These are phyloP conservation scores for Ustilago lituana DNA, from an alignment of 1,284 basidiomycete species.

Conservation along the genomic window DNA sequence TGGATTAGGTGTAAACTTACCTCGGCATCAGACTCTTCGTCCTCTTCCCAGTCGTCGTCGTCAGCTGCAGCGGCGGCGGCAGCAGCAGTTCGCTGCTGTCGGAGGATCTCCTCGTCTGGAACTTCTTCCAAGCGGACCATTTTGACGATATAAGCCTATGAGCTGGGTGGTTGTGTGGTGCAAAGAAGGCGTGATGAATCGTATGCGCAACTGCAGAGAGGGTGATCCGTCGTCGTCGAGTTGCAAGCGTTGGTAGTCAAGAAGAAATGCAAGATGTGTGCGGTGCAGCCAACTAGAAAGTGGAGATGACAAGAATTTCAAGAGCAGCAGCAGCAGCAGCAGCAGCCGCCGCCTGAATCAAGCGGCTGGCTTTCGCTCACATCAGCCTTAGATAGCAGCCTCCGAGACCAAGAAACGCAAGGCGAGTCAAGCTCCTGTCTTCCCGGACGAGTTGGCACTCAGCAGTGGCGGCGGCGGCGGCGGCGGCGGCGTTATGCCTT, in stretches of 20 bases:
- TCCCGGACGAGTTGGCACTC: constrained; percentile 17
- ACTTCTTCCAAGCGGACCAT: constrained; percentile 54
- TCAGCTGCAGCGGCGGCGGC: constrained; percentile 32
- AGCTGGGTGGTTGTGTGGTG: neutral
- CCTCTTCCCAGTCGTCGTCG: constrained; percentile 45
- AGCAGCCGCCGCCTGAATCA: constrained; percentile 17
- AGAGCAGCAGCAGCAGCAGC: too few species aligned
- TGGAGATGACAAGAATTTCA: constrained; percentile 36
- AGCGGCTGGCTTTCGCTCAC: constrained; percentile 7
- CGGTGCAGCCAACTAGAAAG: constrained; percentile 1
- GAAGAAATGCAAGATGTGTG: neutral
- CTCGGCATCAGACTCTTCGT: constrained; percentile 45
- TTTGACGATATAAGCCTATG: neutral
- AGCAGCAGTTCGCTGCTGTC: constrained; percentile 38
- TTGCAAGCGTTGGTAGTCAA: neutral
- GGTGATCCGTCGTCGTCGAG: neutral
- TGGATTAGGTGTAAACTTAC: constrained; percentile 8
- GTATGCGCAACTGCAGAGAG: too few species aligned
- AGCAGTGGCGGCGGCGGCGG: neutral
- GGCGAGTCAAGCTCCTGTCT: neutral
- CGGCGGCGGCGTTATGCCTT: too few species aligned
- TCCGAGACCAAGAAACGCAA: neutral
- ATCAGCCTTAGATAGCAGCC: neutral
- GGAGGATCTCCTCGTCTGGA: constrained; percentile 51
- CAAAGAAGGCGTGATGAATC: too few species aligned